Percentiles rank a stretch among this genome's conserved stretches.
phyloP scores from a whole-genome alignment of 257 asterid genomes.

The Solanum pinnatisectum region DNA sequence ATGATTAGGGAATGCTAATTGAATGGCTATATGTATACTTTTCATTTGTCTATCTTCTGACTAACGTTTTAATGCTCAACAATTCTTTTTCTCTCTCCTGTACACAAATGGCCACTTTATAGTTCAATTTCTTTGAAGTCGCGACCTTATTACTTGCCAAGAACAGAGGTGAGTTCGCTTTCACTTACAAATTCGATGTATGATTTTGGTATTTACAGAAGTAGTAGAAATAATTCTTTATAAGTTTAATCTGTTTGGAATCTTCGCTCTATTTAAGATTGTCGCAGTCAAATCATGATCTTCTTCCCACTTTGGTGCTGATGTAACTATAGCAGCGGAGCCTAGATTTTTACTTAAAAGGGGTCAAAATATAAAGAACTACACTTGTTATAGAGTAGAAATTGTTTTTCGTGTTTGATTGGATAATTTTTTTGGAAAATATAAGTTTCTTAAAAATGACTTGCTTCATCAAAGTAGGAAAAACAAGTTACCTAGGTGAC shows the following conservation, averaged over 20 bases:
- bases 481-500: not conserved
- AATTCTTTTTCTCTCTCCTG: not conserved
- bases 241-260: not conserved
- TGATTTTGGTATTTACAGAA: not conserved
- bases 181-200: not conserved
- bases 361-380: not conserved
- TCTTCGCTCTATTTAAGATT: not conserved
- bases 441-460: not conserved
- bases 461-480: not conserved
- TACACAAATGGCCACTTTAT: not conserved
- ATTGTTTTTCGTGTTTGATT: not conserved
- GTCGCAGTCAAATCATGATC: not conserved
- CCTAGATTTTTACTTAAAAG: not conserved
- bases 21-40: not conserved
- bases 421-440: not conserved
- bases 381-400: not conserved
- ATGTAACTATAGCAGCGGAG: not conserved
- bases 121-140: not conserved
- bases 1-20: not conserved
- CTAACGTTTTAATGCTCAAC: not conserved
- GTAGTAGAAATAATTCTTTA: not conserved
- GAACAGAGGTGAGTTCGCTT: not conserved
- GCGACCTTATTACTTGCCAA: not conserved
- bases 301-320: not conserved
- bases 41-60: not conserved